Percentiles rank a stretch among this genome's conserved stretches.
Evolutionary conservation across 345 rosid species (phyloP).

Genomic region (Diplotaxis tenuifolia): DNA sequence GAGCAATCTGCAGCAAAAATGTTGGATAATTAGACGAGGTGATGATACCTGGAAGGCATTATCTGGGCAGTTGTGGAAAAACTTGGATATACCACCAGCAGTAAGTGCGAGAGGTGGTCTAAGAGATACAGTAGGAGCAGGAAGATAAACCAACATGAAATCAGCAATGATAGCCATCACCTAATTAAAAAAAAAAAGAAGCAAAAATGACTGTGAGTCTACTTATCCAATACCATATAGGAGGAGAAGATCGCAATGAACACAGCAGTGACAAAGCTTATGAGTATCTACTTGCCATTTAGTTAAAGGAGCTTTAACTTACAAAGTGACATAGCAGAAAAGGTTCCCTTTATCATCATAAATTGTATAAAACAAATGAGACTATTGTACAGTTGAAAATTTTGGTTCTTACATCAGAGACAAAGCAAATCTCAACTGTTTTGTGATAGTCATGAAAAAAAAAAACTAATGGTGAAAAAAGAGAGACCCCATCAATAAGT

Average conservation of each 20-base stretch:
- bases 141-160: constrained; percentile 97
- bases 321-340: neutral
- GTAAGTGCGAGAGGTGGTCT: constrained; percentile 64
- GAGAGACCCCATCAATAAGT: constrained; percentile 20
- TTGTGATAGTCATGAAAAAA: constrained; percentile 13
- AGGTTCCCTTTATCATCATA: neutral
- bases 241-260: neutral
- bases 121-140: constrained; percentile 93
- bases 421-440: constrained; percentile 18
- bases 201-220: neutral
- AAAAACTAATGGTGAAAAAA: constrained; percentile 11
- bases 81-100: constrained; percentile 77
- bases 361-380: neutral
- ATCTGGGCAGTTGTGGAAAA: constrained; percentile 90
- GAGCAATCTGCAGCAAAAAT: constrained; percentile 61
- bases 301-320: neutral
- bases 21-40: neutral
- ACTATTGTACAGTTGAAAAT: constrained; percentile 8
- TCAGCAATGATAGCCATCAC: constrained; percentile 97
- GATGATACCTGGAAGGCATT: constrained; percentile 89
- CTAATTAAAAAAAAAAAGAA: constrained; percentile 36
- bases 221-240: neutral
- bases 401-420: constrained; percentile 17
- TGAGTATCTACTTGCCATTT: neutral
- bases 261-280: neutral